phyloP scores from a whole-genome alignment of 805 yeast genomes.

The Debaryomyces maramus region DNA sequence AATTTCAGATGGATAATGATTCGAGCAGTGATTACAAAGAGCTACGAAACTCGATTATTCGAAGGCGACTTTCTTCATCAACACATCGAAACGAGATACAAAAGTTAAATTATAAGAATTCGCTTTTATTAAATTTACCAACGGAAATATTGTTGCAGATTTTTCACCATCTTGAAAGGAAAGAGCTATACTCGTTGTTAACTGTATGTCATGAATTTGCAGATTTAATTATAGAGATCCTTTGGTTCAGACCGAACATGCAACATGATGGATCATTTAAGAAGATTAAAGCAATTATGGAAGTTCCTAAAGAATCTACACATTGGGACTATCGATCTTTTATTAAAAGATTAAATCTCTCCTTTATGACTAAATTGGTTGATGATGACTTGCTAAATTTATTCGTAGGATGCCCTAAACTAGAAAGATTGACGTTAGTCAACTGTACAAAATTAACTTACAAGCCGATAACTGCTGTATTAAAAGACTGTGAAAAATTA shows the following conservation, averaged over 20 bases:
- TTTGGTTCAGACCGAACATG: slow-evolving; percentile 87
- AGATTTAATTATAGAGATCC: slow-evolving; percentile 67
- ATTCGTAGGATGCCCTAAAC: slow-evolving; percentile 67
- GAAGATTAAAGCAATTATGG: slow-evolving; percentile 57
- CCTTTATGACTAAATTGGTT: slow-evolving; percentile 67
- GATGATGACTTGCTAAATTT: slow-evolving; percentile 61
- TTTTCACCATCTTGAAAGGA: slow-evolving; percentile 61
- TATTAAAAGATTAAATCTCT: slow-evolving; percentile 77
- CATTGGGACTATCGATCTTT: slow-evolving; percentile 66
- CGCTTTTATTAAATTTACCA: slow-evolving; percentile 49
- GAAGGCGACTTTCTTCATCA: slow-evolving; percentile 20
- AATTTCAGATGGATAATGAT: slow-evolving; percentile 36
- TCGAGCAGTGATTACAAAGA: slow-evolving; percentile 32
- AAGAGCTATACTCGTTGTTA: slow-evolving; percentile 60
- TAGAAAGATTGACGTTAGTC: slow-evolving; percentile 84
- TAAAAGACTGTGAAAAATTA: slow-evolving; percentile 64
- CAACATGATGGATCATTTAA: slow-evolving; percentile 49
- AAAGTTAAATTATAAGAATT: slow-evolving; percentile 22
- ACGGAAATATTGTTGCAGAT: slow-evolving; percentile 65
- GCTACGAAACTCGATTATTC: slow-evolving; percentile 32
- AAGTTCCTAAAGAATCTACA: slow-evolving; percentile 46
- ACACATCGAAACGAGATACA: slow-evolving; percentile 22
- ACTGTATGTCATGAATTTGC: slow-evolving; percentile 84
- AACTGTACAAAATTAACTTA: slow-evolving; percentile 70
- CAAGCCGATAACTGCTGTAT: slow-evolving; percentile 57